Evolutionary conservation across 306 rosid species (phyloP), one percentile per base, ranked within the genome.

Genomic region (Medicago lupulina): DNA sequence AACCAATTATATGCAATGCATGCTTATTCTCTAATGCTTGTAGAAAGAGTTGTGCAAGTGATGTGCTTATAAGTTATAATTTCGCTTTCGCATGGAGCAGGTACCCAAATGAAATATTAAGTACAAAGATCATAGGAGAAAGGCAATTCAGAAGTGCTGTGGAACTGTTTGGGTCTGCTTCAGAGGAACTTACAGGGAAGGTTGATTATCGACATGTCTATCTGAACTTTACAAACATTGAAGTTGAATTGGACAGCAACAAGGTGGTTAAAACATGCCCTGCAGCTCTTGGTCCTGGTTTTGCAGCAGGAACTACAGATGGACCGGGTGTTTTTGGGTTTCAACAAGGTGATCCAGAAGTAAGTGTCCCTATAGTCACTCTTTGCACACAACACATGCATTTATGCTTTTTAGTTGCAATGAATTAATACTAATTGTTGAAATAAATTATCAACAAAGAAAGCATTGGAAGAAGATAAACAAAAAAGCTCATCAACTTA

Each of bases 221-320:
- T 75, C 67, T 93, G 17, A 86, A 93, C 57, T 88, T 91, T 40
- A 93, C 98, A 0, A 63, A 88, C 15, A 84, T 89, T 75, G 84
- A 88, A 75, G 93, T 91, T 55, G 83, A 76, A 28, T 49, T 93
- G 59, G 86, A 73, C 16, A 85, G 70, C 50, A 81, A 81, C 34
- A 76, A 76, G 63, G 77, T 73, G 9, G 93, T 88, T 6, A 88
- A 64, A 79, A 93, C 98, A 1, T 91, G 97, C 62, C 96, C 97
- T 28, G 93, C 97, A 1, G 98, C 97, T 1, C 87, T 93, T 34
- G 98, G 98, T 81, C 88, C 98, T 31, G 98, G 92, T 79, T 93
- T 93, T 79, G 97, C 98, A 2, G 98, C 98, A 38, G 97, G 97
- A 50, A 93, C 98, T 17, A 93, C 98, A 0, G 97, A 89, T 68